A percentile compares a stretch with the other conserved stretches of the same genome.
Conservation (phyloP, 1,139 yeast species). For the Candida tetrigidarum region DNA sequence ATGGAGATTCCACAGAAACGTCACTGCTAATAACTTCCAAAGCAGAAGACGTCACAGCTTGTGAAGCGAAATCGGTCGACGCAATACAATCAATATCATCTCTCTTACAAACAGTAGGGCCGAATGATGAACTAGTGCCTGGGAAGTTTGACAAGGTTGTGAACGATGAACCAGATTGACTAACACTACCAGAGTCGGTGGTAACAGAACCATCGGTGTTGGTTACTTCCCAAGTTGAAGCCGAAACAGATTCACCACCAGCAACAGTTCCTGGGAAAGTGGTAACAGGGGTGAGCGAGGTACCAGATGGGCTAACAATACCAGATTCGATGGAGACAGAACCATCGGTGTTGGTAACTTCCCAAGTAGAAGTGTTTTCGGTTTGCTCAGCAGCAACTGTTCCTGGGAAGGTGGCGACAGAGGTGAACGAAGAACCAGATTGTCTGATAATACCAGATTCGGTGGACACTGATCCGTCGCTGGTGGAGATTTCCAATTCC, state of each 20-base stretch:
- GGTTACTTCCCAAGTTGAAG: too few relatives aligned
- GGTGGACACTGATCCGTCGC: constrained; percentile 19
- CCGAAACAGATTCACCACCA: too few relatives aligned
- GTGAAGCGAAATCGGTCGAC: too few relatives aligned
- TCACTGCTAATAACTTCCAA: too few relatives aligned
- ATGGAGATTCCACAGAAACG: too few relatives aligned
- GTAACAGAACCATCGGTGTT: constrained; percentile 12
- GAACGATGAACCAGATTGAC: constrained; percentile 8
- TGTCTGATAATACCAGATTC: constrained; percentile 13
- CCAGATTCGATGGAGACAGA: constrained; percentile 11
- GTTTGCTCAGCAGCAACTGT: constrained; percentile 9
- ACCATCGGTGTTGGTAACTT: constrained; percentile 4
- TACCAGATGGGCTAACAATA: constrained; percentile 1
- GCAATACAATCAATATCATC: too few relatives aligned
- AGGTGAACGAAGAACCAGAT: neutral
- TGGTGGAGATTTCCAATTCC: too few relatives aligned
- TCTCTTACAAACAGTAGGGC: too few relatives aligned
- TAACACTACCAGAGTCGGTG: constrained; percentile 9
- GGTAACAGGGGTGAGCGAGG: neutral
- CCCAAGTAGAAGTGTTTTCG: constrained; percentile 8
- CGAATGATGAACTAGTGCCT: neutral
- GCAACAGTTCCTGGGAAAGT: neutral
- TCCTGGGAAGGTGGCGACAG: neutral
- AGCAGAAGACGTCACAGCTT: too few relatives aligned
- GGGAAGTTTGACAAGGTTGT: neutral